Conservation (phyloP, 1,284 basidiomycete genomes). For the Fistulinella cinereoalba region DNA sequence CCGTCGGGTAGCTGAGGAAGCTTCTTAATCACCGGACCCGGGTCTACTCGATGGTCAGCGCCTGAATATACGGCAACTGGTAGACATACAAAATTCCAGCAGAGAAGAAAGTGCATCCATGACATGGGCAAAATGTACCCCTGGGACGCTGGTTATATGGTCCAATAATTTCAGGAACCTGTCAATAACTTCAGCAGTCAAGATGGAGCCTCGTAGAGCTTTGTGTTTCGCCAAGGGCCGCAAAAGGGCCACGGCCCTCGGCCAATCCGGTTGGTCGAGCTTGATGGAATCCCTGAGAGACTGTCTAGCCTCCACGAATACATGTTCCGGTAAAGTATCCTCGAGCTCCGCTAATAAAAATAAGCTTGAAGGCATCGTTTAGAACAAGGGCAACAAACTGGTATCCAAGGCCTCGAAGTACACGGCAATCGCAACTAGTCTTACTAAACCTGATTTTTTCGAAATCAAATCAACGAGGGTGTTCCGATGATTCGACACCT, state of each 20-base stretch:
- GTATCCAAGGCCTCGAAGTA: slow-evolving; percentile 12
- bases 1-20: background rate
- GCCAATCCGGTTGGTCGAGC: slow-evolving; percentile 14
- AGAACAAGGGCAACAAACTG: background rate
- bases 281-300: slow-evolving; percentile 7
- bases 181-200: slow-evolving; percentile 6
- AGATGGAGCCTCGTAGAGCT: slow-evolving; percentile 4
- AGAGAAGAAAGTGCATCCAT: slow-evolving; percentile 16
- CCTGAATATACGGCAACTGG: background rate
- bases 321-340: slow-evolving; percentile 5
- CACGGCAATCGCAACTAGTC: slow-evolving; percentile 11
- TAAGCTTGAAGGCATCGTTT: background rate
- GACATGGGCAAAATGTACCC: slow-evolving; percentile 13
- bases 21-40: slow-evolving; percentile 6
- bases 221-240: slow-evolving; percentile 13
- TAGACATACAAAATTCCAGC: slow-evolving; percentile 8
- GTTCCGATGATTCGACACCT: slow-evolving; percentile 5
- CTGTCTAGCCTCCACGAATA: slow-evolving; percentile 11
- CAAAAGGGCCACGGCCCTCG: slow-evolving; percentile 14
- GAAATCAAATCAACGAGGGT: slow-evolving; percentile 9
- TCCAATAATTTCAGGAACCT: slow-evolving; percentile 10
- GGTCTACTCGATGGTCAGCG: slow-evolving; percentile 5
- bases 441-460: slow-evolving; percentile 10
- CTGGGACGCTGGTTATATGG: slow-evolving; percentile 5
- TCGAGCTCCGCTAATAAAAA: background rate